Evolutionary conservation across 495 filamentous ascomycete genomes (phyloP).

Genomic region (Extremus antarcticus): DNA sequence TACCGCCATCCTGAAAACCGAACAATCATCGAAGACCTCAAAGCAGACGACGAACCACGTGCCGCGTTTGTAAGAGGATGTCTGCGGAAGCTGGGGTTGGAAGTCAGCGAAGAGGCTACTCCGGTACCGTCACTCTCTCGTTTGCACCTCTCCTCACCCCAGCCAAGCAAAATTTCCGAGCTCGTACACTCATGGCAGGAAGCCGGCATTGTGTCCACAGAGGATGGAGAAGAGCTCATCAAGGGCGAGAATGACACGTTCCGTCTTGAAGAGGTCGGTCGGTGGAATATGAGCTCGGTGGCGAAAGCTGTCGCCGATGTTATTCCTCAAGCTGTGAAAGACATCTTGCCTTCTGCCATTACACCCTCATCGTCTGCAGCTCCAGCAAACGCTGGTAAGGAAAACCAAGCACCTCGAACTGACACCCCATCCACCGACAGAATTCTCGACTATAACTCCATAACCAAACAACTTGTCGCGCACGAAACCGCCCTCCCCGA

Average conservation of each 20-base stretch:
- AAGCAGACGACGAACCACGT: conserved; percentile 59
- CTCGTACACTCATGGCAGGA: conserved; percentile 58
- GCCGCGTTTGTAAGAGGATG: conserved; percentile 72
- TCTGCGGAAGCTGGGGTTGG: conserved; percentile 69
- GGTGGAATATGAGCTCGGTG: conserved; percentile 51
- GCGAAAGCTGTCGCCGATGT: conserved; percentile 36
- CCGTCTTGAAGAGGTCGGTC: conserved; percentile 52
- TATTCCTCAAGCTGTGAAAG: conserved; percentile 1
- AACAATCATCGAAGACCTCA: conserved; percentile 51
- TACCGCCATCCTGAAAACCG: conserved; percentile 49
- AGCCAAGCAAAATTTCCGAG: conserved; percentile 51
- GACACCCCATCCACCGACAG: conserved; percentile 20
- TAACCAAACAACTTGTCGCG: conserved; percentile 61
- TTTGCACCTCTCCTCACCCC: conserved; percentile 67
- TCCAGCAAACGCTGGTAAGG: neutral
- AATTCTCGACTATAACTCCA: conserved; percentile 58
- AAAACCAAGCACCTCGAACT: conserved; percentile 27
- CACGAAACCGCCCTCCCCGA: conserved; percentile 61
- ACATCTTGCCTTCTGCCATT: neutral
- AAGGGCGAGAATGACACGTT: conserved; percentile 82
- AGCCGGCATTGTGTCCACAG: conserved; percentile 45
- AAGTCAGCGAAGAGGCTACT: conserved; percentile 56
- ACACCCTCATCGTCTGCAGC: neutral
- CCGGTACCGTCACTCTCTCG: conserved; percentile 72
- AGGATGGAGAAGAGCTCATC: conserved; percentile 62